A percentile compares a stretch with the other conserved stretches of the same genome.
These are phyloP conservation scores for Angophora floribunda DNA, from an alignment of 345 rosid genomes.

Conservation along the genomic window DNA sequence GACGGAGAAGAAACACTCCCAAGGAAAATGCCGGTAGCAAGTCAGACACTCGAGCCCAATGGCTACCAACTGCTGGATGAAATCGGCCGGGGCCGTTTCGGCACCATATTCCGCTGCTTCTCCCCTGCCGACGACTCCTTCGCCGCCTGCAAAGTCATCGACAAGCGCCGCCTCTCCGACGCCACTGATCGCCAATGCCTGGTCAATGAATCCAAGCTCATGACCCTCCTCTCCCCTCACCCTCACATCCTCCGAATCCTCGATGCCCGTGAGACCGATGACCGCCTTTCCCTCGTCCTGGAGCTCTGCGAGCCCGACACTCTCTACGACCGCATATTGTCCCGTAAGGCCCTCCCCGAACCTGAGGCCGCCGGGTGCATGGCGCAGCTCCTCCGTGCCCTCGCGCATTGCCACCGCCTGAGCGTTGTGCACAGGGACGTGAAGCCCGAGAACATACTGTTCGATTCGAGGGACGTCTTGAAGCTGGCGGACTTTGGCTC, in stretches of 20 bases:
- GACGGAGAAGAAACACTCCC: not conserved
- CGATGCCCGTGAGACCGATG: conserved; percentile 47
- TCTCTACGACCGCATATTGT: conserved; percentile 31
- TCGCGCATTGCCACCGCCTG: conserved; percentile 59
- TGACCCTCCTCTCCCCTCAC: conserved; percentile 53
- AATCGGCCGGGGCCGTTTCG: conserved; percentile 76
- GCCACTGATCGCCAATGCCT: conserved; percentile 60
- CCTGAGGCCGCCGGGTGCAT: conserved; percentile 24
- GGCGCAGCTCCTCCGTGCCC: conserved; percentile 38
- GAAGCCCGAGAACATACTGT: conserved; percentile 66
- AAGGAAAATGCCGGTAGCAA: not conserved
- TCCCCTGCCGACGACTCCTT: conserved; percentile 28
- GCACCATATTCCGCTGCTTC: conserved; percentile 51
- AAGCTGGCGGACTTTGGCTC: conserved; percentile 77
- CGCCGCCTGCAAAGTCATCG: conserved; percentile 65
- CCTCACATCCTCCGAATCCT: conserved; percentile 49
- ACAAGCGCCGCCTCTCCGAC: conserved; percentile 48
- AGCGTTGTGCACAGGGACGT: conserved; percentile 71
- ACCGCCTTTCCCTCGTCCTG: conserved; percentile 38
- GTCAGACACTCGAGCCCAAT: not conserved
- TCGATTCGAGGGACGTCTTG: conserved; percentile 22
- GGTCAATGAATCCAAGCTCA: conserved; percentile 59
- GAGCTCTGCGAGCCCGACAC: conserved; percentile 51
- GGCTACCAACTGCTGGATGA: conserved; percentile 55
- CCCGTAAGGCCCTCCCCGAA: conserved; percentile 28